Conservation (phyloP, 768 basidiomycete genomes). For the Tulasnella sp. region DNA sequence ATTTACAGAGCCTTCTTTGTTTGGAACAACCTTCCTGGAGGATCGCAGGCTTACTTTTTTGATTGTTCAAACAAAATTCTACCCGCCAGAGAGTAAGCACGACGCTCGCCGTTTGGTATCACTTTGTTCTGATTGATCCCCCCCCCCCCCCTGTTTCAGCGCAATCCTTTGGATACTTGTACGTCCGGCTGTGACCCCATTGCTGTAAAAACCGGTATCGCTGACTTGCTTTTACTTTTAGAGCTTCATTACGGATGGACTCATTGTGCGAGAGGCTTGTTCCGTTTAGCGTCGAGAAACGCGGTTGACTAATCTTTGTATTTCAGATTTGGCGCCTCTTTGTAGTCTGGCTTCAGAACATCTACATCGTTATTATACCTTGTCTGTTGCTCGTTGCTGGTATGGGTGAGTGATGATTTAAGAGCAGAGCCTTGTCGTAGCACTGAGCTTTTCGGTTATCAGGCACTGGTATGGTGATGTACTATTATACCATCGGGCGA, state of each 20-base stretch:
- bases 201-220: background rate
- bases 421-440: background rate
- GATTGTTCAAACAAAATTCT: conserved; percentile 4
- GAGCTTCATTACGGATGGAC: conserved; percentile 7
- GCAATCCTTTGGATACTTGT: background rate
- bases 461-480: conserved; percentile 16
- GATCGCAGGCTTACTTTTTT: conserved; percentile 9
- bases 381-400: background rate
- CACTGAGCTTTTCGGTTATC: background rate
- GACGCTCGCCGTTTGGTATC: no score
- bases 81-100: conserved; percentile 9
- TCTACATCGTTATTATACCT: conserved; percentile 6
- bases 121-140: background rate
- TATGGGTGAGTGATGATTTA: background rate
- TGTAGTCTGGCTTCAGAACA: conserved; percentile 13
- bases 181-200: background rate
- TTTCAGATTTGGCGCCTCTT: conserved; percentile 16
- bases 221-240: background rate
- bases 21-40: background rate
- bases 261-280: background rate
- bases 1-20: conserved; percentile 12
- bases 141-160: background rate
- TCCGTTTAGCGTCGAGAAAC: background rate
- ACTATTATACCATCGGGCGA: conserved; percentile 6
- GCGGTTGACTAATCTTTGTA: background rate